These are phyloP conservation scores for Penicillium cinerascens DNA, from an alignment of 495 filamentous ascomycete species.

Conservation along the genomic window DNA sequence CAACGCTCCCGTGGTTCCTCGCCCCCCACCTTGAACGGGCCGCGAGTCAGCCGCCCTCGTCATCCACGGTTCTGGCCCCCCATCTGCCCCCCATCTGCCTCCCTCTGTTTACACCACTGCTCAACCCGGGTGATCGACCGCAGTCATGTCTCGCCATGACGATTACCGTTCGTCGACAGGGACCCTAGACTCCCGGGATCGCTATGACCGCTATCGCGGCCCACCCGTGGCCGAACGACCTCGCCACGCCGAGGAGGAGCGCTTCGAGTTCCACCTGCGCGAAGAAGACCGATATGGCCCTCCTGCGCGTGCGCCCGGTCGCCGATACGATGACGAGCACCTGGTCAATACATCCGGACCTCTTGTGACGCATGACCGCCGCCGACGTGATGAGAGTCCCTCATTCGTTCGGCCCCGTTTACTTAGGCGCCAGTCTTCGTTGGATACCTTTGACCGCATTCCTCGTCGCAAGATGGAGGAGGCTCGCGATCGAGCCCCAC, in stretches of 20 bases:
- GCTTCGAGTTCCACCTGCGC: constrained; percentile 50
- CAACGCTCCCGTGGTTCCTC: constrained; percentile 16
- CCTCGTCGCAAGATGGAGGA: constrained; percentile 56
- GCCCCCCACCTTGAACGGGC: constrained; percentile 19
- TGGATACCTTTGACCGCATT: constrained; percentile 70
- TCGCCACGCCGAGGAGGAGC: constrained; percentile 45
- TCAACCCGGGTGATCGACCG: constrained; percentile 3
- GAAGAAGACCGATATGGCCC: constrained; percentile 57
- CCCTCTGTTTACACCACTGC: constrained; percentile 1
- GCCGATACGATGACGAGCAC: constrained; percentile 50
- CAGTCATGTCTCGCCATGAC: constrained; percentile 45
- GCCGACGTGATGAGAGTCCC: constrained; percentile 37
- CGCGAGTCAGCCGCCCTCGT: constrained; percentile 31
- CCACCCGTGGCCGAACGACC: constrained; percentile 42
- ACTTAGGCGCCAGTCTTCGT: constrained; percentile 61
- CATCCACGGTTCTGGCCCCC: constrained; percentile 30
- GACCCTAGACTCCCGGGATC: constrained; percentile 42
- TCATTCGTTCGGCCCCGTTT: constrained; percentile 53
- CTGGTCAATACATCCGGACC: constrained; percentile 41
- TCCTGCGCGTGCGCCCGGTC: constrained; percentile 45
- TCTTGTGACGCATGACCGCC: constrained; percentile 38
- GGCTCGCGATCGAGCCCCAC: constrained; percentile 35
- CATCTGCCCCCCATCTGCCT: not conserved
- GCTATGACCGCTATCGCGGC: constrained; percentile 44
- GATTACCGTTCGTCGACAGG: constrained; percentile 44